These are phyloP conservation scores for Starmerella kuoi DNA, from an alignment of 805 yeast genomes.

Conservation along the genomic window DNA sequence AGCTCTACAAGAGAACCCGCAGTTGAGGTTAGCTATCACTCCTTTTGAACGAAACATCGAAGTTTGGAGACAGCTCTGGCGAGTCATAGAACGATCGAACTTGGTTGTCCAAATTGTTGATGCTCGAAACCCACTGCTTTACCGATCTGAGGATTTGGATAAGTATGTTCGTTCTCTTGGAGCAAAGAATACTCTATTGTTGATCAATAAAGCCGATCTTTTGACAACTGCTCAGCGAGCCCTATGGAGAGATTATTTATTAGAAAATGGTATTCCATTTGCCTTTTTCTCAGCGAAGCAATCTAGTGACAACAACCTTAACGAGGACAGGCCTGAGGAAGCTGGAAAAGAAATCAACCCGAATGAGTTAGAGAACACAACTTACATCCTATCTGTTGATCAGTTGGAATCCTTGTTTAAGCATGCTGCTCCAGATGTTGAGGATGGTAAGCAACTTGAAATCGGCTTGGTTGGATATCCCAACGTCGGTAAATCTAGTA, in stretches of 20 bases:
- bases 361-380: slow-evolving; percentile 29
- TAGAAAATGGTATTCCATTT: slow-evolving; percentile 53
- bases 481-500: slow-evolving; percentile 92
- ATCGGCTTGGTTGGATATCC: slow-evolving; percentile 98
- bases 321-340: background rate
- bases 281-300: slow-evolving; percentile 87
- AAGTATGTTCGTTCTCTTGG: slow-evolving; percentile 60
- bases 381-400: slow-evolving; percentile 64
- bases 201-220: slow-evolving; percentile 90
- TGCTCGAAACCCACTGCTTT: slow-evolving; percentile 85
- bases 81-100: slow-evolving; percentile 92
- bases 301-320: slow-evolving; percentile 44
- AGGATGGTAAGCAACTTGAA: slow-evolving; percentile 47
- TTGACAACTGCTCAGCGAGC: slow-evolving; percentile 64
- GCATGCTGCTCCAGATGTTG: slow-evolving; percentile 52
- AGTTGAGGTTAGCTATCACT: slow-evolving; percentile 55
- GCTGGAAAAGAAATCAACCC: slow-evolving; percentile 23
- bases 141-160: slow-evolving; percentile 80
- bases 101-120: slow-evolving; percentile 93
- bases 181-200: slow-evolving; percentile 64
- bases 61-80: slow-evolving; percentile 97
- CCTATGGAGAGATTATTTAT: slow-evolving; percentile 79
- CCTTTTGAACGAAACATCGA: slow-evolving; percentile 95
- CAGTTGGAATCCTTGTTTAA: slow-evolving; percentile 75
- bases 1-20: slow-evolving; percentile 66